Conservation (phyloP, 495 filamentous ascomycete genomes). For the Penicillium flavigenum region DNA sequence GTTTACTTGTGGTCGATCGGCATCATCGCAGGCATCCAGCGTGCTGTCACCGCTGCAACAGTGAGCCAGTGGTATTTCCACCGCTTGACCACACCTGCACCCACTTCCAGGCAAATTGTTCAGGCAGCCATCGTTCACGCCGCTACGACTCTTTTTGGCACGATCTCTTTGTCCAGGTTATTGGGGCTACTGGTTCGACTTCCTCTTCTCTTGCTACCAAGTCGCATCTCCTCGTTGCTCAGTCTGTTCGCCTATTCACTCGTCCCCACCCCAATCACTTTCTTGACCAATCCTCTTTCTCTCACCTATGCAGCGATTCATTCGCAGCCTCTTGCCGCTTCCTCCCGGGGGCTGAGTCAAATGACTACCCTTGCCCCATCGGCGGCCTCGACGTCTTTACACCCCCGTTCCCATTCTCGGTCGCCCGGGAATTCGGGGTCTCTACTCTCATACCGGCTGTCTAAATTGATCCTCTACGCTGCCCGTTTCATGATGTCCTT, state of each 20-base stretch:
- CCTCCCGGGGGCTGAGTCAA: constrained; percentile 72
- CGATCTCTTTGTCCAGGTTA: constrained; percentile 81
- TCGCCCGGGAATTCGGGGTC: constrained; percentile 39
- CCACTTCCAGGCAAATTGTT: constrained; percentile 74
- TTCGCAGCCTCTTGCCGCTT: constrained; percentile 71
- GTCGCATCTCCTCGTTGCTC: constrained; percentile 63
- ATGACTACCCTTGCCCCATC: constrained; percentile 70
- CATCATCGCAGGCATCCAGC: constrained; percentile 80
- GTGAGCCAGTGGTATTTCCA: constrained; percentile 99
- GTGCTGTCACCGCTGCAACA: constrained; percentile 87
- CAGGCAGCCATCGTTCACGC: constrained; percentile 78
- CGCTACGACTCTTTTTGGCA: constrained; percentile 84
- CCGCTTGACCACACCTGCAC: constrained; percentile 73
- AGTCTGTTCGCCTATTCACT: constrained; percentile 68
- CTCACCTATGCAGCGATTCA: constrained; percentile 94
- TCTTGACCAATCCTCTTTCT: constrained; percentile 84
- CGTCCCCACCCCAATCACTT: constrained; percentile 78
- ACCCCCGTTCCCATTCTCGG: constrained; percentile 44
- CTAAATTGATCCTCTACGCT: constrained; percentile 88
- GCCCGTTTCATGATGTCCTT: constrained; percentile 85
- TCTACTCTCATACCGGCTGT: constrained; percentile 75
- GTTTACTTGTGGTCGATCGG: constrained; percentile 95
- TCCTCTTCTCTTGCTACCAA: constrained; percentile 80
- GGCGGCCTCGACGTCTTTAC: constrained; percentile 56
- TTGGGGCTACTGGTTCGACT: constrained; percentile 78